Base-by-base conservation (phyloP, 805 yeast species). In the Monosporozyma yasuniensis region DNA sequence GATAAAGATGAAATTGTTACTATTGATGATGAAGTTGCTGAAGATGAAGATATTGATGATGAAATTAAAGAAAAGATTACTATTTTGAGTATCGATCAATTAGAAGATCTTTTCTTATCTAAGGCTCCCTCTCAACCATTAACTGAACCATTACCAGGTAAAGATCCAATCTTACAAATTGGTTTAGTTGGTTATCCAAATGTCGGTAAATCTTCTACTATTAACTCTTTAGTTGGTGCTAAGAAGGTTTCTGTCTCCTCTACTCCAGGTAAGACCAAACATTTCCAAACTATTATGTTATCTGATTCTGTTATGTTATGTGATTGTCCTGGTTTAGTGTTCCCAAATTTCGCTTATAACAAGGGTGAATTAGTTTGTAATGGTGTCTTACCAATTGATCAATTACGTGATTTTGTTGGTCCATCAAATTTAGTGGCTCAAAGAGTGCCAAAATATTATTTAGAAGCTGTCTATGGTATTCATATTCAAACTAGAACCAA, bases 241-340 rank as follows among this genome's bases (percentile, higher is more conserved):
- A 93, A 93, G 64, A 90, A 87, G 66, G 99, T 93, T n/a, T 89
- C 97, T 2, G 99, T 93, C 37, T 91, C 98, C 2, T 77, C 98
- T 1, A 93, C 99, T 1, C 99, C 99, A 12, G 99, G 99, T 72
- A 93, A 93, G 66, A 93, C 99, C 12, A 93, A 93, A 67, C 99
- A 93, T 75, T 93, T 93, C 76, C 99, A 93, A 73, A 93, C 99
- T 1, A 90, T 93, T 54, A 79, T 80, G 63, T 75, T 93, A 43
- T 80, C 96, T 0, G 86, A 84, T 47, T 76, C 84, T 35, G 93
- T 93, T 2, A 76, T 89, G 57, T 74, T 93, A 48, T 93, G 98
- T 70, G 99, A 93, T 75, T 93, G 99, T 74, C 99, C 99, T 2
- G 99, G 99, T 77, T 75, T 93, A 54, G 99, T 93, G 16, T 93